phyloP scores from a whole-genome alignment of 495 filamentous ascomycete species.

The Lentithecium fluviatile region DNA sequence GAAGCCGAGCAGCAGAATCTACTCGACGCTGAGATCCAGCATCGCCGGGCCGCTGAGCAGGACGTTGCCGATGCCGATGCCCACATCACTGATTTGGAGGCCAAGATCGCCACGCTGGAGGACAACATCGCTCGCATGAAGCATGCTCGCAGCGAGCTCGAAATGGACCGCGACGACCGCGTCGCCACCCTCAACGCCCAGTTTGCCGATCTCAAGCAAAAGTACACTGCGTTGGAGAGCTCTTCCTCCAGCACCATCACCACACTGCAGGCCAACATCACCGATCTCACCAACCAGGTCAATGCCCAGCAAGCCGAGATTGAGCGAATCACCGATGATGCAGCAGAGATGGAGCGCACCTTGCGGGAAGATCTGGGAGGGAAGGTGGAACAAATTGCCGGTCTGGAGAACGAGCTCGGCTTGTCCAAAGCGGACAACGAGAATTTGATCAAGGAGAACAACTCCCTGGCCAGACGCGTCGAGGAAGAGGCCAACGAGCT shows the following conservation, averaged over 20 bases:
- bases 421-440: constrained; percentile 2
- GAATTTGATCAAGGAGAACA: constrained; percentile 8
- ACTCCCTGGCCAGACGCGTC: constrained; percentile 19
- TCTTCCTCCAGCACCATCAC: constrained; percentile 12
- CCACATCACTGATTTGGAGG: constrained; percentile 8
- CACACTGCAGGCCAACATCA: constrained; percentile 17
- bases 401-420: constrained; percentile 8
- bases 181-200: constrained; percentile 7
- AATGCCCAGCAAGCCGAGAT: constrained; percentile 24
- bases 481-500: constrained; percentile 20
- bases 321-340: constrained; percentile 18
- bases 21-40: constrained; percentile 15
- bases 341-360: constrained; percentile 25
- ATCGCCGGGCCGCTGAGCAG: constrained; percentile 10
- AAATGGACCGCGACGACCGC: constrained; percentile 7
- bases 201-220: constrained; percentile 9
- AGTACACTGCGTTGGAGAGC: constrained; percentile 10
- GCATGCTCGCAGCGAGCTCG: neutral
- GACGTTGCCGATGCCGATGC: constrained; percentile 1
- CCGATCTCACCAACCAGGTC: constrained; percentile 27
- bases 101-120: constrained; percentile 8
- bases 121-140: constrained; percentile 6
- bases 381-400: constrained; percentile 20
- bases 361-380: constrained; percentile 11
- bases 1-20: constrained; percentile 12